Conservation (phyloP, 306 rosid genomes). For the Crataegus laevigata region DNA sequence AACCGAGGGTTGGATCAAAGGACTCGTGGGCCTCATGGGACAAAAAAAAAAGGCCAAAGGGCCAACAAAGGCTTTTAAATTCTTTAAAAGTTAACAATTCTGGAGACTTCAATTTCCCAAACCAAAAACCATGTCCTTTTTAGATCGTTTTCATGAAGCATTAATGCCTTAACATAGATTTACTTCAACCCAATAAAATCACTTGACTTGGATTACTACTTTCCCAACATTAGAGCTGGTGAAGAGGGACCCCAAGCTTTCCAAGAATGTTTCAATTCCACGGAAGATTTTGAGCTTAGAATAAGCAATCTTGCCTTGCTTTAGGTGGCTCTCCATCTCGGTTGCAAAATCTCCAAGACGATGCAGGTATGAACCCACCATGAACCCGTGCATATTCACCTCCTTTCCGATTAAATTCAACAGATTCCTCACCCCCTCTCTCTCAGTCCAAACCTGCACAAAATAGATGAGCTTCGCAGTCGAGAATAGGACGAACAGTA, state of each 20-base stretch:
- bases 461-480: not conserved
- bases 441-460: conserved; percentile 51
- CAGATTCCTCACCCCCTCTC: conserved; percentile 57
- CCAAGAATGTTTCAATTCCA: conserved; percentile 41
- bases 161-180: not conserved
- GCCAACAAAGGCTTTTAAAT: not conserved
- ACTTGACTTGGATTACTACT: conserved; percentile 44
- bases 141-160: not conserved
- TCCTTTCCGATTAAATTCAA: conserved; percentile 58
- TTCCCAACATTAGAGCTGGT: conserved; percentile 50
- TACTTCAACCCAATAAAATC: not conserved
- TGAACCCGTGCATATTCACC: conserved; percentile 53
- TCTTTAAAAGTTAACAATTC: not conserved
- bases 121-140: not conserved
- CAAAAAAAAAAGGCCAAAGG: too few relatives aligned
- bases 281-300: conserved; percentile 34
- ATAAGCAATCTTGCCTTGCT: conserved; percentile 36
- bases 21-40: too few relatives aligned
- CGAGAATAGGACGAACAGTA: not conserved
- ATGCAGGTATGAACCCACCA: conserved; percentile 37
- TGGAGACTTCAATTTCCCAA: not conserved
- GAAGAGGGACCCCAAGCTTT: conserved; percentile 43
- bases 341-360: conserved; percentile 49
- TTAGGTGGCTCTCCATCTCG: conserved; percentile 43
- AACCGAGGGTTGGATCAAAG: too few relatives aligned